These are phyloP conservation scores for Penicillium thymicola DNA, from an alignment of 2,329 filamentous ascomycete species.

Conservation along the genomic window DNA sequence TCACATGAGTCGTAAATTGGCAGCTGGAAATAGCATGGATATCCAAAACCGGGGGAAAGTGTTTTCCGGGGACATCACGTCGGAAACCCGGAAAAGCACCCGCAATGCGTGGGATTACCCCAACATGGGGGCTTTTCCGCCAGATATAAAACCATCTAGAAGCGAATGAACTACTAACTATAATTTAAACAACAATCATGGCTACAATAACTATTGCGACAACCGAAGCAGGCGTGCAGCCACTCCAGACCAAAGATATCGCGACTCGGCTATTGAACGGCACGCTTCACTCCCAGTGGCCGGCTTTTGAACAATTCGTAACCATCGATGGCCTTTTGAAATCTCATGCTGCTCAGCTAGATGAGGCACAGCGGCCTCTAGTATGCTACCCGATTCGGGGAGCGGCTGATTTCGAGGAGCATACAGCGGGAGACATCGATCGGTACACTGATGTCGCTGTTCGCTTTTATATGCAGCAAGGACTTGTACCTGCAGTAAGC, in stretches of 20 bases:
- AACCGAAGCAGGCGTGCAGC: constrained; percentile 5
- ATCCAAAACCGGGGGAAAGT: background rate
- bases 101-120: constrained; percentile 4
- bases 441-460: constrained; percentile 23
- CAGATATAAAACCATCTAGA: constrained; percentile 6
- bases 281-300: constrained; percentile 22
- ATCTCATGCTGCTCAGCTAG: constrained; percentile 18
- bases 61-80: constrained; percentile 3
- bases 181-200: background rate
- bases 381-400: constrained; percentile 20
- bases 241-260: constrained; percentile 16
- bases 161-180: background rate
- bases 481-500: constrained; percentile 19
- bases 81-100: constrained; percentile 16
- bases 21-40: background rate
- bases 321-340: constrained; percentile 22
- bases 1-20: background rate
- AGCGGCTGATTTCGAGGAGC: constrained; percentile 22
- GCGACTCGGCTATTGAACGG: constrained; percentile 21
- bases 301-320: constrained; percentile 16
- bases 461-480: constrained; percentile 18
- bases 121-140: background rate
- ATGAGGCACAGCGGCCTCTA: constrained; percentile 13
- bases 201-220: constrained; percentile 9
- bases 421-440: constrained; percentile 20